A percentile compares a stretch with the other conserved stretches of the same genome.
Conservation (phyloP, 306 rosid genomes). For the Cicer yamashitae region DNA sequence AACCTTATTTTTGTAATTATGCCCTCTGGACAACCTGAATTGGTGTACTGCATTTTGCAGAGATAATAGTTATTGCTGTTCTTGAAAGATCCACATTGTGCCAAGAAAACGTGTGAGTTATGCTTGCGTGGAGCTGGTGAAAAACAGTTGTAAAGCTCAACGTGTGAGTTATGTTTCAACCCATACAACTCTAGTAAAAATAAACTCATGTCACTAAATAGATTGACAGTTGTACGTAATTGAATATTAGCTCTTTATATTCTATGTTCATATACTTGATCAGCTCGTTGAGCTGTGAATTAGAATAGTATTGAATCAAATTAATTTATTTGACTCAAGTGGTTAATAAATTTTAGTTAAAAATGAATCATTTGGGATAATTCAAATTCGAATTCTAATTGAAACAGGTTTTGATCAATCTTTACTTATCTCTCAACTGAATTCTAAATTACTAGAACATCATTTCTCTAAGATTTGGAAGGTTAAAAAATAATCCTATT, state of each 20-base stretch:
- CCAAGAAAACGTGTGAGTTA: conserved; percentile 10
- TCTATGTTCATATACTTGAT: neutral
- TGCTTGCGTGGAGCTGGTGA: neutral
- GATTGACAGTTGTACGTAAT: neutral
- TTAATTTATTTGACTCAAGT: too few relatives aligned
- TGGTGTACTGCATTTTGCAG: conserved; percentile 26
- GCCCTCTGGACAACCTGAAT: conserved; percentile 40
- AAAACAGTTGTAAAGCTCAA: conserved; percentile 13
- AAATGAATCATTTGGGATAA: too few relatives aligned
- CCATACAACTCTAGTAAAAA: too few relatives aligned
- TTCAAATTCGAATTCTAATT: too few relatives aligned
- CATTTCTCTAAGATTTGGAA: too few relatives aligned
- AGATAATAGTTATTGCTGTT: conserved; percentile 15
- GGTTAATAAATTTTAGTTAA: too few relatives aligned
- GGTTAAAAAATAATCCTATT: too few relatives aligned
- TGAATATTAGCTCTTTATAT: neutral
- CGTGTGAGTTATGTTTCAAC: neutral
- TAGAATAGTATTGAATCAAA: too few relatives aligned
- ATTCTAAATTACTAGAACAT: too few relatives aligned
- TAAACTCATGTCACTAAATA: too few relatives aligned
- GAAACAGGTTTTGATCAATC: too few relatives aligned
- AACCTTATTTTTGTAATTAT: conserved; percentile 7
- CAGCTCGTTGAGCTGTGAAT: neutral
- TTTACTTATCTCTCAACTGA: too few relatives aligned
- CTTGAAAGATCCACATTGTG: conserved; percentile 24